phyloP scores from a whole-genome alignment of 176 grass and related monocot species.

The Bolboschoenus planiculmis region DNA sequence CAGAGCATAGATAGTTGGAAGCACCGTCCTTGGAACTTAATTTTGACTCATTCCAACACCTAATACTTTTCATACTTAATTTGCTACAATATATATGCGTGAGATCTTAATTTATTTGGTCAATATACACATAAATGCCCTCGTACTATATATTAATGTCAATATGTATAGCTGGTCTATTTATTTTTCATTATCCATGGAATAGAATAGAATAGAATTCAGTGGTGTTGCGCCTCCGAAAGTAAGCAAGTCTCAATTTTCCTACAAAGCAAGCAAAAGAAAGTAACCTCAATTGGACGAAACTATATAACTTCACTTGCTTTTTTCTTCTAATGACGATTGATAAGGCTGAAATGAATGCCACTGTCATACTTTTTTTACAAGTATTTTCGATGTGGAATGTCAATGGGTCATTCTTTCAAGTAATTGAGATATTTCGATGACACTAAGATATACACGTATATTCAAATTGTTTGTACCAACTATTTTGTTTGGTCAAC shows the following conservation, averaged over 20 bases:
- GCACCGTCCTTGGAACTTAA: not conserved
- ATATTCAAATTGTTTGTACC: too few species aligned
- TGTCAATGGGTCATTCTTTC: too few species aligned
- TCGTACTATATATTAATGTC: not conserved
- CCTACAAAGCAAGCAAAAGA: not conserved
- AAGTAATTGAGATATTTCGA: too few species aligned
- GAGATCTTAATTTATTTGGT: not conserved
- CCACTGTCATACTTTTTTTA: too few species aligned
- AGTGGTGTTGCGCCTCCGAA: not conserved
- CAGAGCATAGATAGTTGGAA: not conserved
- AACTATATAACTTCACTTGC: not conserved
- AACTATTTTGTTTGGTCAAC: too few species aligned
- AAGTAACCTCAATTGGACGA: not conserved
- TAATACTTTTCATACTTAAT: not conserved
- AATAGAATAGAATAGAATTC: too few species aligned
- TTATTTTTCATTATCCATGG: not conserved
- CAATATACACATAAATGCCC: not conserved
- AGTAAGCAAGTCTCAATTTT: not conserved
- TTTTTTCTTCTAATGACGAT: not conserved
- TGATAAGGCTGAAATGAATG: not conserved
- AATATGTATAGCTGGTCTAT: not conserved
- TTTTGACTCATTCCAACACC: not conserved
- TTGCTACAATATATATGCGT: not conserved
- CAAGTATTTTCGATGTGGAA: too few species aligned
- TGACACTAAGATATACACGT: too few species aligned